Evolutionary conservation across 2,329 filamentous ascomycete species (phyloP), one percentile per base, ranked within the genome.

Genomic region (Neurospora crassa): DNA sequence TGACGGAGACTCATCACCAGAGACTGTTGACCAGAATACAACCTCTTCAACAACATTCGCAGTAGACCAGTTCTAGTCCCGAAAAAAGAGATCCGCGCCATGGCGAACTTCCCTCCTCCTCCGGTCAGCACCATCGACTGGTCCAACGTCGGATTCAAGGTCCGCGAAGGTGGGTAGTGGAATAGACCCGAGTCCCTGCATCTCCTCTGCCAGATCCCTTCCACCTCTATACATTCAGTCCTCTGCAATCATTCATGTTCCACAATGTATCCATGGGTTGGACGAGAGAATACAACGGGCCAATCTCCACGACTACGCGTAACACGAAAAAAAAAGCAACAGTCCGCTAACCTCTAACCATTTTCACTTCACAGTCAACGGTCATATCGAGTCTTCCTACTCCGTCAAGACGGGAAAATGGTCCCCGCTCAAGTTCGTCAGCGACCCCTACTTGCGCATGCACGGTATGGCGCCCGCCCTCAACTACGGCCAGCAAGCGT

Each of bases 401-500:
- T 91, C 90, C 72, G 84, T 88, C 75, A 85, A 89, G 74, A 93
- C 90, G 1, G 89, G 90, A 68, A 81, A 90, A 85, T 97, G 94
- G 94, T 88, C 90, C 0, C 81, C 89, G 16, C 93, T 93, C 37
- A 84, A 87, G 74, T 97, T 97, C 82, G 89, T 97, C 73, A 82
- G 88, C 73, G 92, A 95, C 77, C 95, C 95, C 7, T 94, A 87
- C 84, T 88, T 98, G 77, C 90, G 90, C 75, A 90, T 98, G 79
- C 95, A 98, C 82, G 96, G 95, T 81, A 96, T 99, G 92, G 91
- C 94, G 0, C 94, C 96, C 0, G 95, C 90, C 63, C 88, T 98
- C 75, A 99, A 99, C 86, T 99, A 99, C 81, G 94, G 95, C 72
- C 94, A 97, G 80, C 96, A 98, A 84, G 95, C 93, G 77, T 99